Base-by-base conservation (phyloP, 1,284 basidiomycete genomes). In the Ceratobasidium sp. region DNA sequence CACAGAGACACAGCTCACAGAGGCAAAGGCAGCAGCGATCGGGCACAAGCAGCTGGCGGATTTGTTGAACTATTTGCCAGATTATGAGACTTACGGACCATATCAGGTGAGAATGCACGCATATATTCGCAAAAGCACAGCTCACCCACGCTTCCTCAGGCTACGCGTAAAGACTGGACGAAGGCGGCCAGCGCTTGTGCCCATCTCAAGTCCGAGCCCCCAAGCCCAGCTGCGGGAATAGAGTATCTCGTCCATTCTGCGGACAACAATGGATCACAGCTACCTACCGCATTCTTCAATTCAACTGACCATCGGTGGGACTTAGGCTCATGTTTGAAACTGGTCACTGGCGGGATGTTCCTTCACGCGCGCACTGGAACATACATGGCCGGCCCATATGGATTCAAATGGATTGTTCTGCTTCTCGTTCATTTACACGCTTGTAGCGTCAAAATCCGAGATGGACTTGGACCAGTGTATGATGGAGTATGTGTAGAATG, bases 21-120 rank as follows among this genome's bases (percentile, higher is more conserved):
- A 33, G 33, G 56, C 56, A 31, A 60, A 60, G 17, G 4, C 33
- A 17, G 56, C 28, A 20, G 56, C n/a, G 20, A 4, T 37, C 3
- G 56, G 56, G 11, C 3, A 60, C 20, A 60, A 60, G 20, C 31
- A 4, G 5, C 33, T 60, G 4, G 56, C 15, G 11, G 56, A 60
- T 20, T n/a, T 60, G 15, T 26, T 60, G 20, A 60, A 60, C 10
- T 60, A 60, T n/a, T 60, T 60, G n/a, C 23, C 31, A 37, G 56
- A 60, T 60, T 60, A 60, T n/a, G 56, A 60, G 37, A 60, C 20
- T 2, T 37, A 60, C n/a, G 56, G 56, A 11, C 56, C 56, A 60
- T 37, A 60, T 17, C 56, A 60, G 56, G 56, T 37, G 35, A 37
- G 56, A 5, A 51, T 20, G 7, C 49, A 4, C n/a, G n/a, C 7